Evolutionary conservation across 2,329 filamentous ascomycete genomes (phyloP), one percentile per base, ranked within the genome.

Genomic region (Beauveria medogensis): DNA sequence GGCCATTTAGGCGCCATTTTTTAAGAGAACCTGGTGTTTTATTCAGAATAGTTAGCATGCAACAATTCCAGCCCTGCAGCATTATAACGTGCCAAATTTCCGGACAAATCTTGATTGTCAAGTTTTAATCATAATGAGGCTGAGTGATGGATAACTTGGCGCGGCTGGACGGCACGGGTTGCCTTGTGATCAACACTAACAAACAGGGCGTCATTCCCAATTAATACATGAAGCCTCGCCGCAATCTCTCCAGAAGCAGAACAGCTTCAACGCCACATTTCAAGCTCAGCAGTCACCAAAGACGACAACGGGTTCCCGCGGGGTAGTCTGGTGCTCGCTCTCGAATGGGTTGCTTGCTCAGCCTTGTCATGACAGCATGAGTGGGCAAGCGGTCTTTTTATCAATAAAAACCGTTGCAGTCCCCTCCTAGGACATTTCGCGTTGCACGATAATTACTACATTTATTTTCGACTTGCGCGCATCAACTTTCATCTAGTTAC

Each of bases 251-350:
- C 44, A 37, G 34, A 50, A 57, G 30, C 22, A 30, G 55, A 14
- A 24, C 44, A 57, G 55, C 44, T 10, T 44, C 44, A 26, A 50
- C 55, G 55, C 55, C 55, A 57, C 55, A 16, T 30, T 55, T n/a
- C 8, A 12, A 24, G 18, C 18, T 22, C 12, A 43, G 34, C 14
- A 24, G 34, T 37, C 34, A 37, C 12, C 34, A 37, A 37, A 37
- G 34, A 37, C 5, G 34, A 37, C 34, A 14, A 14, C 34, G 34
- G 12, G 12, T 14, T 14, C 30, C 34, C 34, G 34, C 34, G 34
- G 30, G 30, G 34, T 37, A 37, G 34, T 37, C 30, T 4, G 12
- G 34, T 37, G 34, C 34, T 37, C 34, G 34, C 34, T 37, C 34
- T 37, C 34, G 1, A 37, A 37, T 37, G 34, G 34, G 12, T 37